These are phyloP conservation scores for Psilocybe subaeruginosa DNA, from an alignment of 768 basidiomycete genomes.

Conservation along the genomic window DNA sequence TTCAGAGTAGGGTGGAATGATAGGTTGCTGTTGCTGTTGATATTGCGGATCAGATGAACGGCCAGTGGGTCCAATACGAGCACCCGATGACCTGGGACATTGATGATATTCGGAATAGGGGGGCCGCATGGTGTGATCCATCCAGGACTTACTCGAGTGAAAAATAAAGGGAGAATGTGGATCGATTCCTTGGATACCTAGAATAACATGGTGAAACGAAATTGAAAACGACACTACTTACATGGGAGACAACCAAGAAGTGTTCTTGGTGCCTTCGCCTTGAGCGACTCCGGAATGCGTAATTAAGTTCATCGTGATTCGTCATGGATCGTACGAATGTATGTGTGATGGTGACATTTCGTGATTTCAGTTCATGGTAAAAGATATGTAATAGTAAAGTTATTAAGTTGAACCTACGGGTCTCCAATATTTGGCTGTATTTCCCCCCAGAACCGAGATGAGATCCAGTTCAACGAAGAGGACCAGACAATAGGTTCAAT, in stretches of 20 bases:
- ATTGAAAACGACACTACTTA: background rate
- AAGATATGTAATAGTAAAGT: background rate
- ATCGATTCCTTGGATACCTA: conserved; percentile 35
- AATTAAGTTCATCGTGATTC: conserved; percentile 22
- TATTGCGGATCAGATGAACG: conserved; percentile 49
- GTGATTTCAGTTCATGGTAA: background rate
- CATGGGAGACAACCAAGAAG: conserved; percentile 1
- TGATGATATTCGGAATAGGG: background rate
- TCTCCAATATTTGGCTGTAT: conserved; percentile 43
- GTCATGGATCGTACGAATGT: conserved; percentile 54
- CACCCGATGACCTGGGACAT: conserved; percentile 25
- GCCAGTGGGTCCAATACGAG: conserved; percentile 50
- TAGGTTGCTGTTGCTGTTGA: conserved; percentile 49
- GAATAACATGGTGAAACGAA: background rate
- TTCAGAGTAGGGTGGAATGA: conserved; percentile 49
- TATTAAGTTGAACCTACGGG: conserved; percentile 39
- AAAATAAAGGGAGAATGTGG: conserved; percentile 41
- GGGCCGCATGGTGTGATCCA: background rate
- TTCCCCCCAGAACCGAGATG: conserved; percentile 64
- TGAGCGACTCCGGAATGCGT: conserved; percentile 12
- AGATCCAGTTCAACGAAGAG: conserved; percentile 69
- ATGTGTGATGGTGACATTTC: conserved; percentile 61
- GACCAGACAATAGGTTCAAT: conserved; percentile 74
- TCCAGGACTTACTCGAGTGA: conserved; percentile 29
- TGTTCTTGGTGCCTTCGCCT: conserved; percentile 8